Base-by-base conservation (phyloP, 2,329 filamentous ascomycete genomes). In the Botrytis cinerea region DNA sequence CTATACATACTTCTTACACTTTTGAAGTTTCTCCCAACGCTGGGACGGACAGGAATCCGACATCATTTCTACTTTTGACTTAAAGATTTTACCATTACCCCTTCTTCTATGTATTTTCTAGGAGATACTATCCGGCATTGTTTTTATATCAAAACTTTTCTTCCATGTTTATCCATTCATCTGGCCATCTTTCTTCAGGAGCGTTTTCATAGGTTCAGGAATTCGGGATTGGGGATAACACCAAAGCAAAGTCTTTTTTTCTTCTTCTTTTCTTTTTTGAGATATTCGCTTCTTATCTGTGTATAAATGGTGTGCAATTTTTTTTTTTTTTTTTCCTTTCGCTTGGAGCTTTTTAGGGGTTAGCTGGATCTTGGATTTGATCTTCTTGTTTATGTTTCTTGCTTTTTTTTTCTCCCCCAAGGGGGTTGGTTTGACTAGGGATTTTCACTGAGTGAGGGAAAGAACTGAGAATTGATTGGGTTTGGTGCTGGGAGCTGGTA, bases 91-190 rank as follows among this genome's bases (percentile, higher is more conserved):
- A 68, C 14, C 60, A n/a, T 62, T n/a, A 67, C 40, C 35, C 61
- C 62, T 54, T 51, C 25, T 67, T 71, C 57, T 38, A 25, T 60
- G 54, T 72, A 62, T 61, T 38, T 73, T 69, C 66, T 69, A 43
- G 66, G 66, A 69, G 66, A 69, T 57, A 69, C 35, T 57, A 69
- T 57, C 66, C 48, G 38, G 66, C 28, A 35, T 43, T 59, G 48
- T 57, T 69, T 68, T 69, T 69, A 69, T 69, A 69, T 46, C 61
- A 22, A 46, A 14, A 18, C 20, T 22, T 57, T 43, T 28, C 12
- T 32, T 57, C 54, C 38, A 16, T 5, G n/a, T 61, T 38, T 25
- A 18, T n/a, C 59, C n/a, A 59, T 59, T 16, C 35, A n/a, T 61
- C 38, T 35, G 35, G 22, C 22, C 59, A 61, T 38, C 35, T 32